Evolutionary conservation across 2,329 filamentous ascomycete species (phyloP).

Genomic region (Trichoderma aggressivum): DNA sequence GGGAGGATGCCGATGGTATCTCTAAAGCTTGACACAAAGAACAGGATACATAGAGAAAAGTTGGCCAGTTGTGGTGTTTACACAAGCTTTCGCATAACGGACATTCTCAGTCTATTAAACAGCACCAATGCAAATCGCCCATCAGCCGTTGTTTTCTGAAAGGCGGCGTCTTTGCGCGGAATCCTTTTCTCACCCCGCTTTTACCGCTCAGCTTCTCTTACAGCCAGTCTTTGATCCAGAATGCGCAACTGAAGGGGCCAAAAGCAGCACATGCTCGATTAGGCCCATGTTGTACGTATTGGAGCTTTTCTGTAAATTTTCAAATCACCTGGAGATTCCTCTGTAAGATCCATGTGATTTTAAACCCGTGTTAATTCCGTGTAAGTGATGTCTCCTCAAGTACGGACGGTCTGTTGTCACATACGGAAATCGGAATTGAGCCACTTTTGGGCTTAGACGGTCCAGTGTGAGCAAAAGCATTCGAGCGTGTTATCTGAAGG

Average conservation of each 20-base stretch:
- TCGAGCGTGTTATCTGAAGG: background rate
- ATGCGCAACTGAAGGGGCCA: background rate
- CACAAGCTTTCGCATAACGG: background rate
- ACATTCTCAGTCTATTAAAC: background rate
- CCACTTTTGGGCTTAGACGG: background rate
- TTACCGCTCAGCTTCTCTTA: background rate
- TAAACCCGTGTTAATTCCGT: constrained; percentile 4
- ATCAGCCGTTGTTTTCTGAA: background rate
- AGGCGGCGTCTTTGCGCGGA: background rate
- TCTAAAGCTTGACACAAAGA: background rate
- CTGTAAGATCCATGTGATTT: background rate
- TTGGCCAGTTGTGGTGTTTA: background rate
- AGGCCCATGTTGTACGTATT: background rate
- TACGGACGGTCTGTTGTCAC: background rate
- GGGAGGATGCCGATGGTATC: background rate
- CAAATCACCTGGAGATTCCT: background rate
- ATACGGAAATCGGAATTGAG: background rate
- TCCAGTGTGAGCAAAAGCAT: background rate
- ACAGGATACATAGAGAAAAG: too few relatives aligned
- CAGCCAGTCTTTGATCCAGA: background rate
- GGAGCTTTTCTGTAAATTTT: background rate
- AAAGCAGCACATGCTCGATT: background rate
- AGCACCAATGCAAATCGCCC: background rate
- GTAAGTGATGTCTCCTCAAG: background rate
- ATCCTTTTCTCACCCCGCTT: background rate